Evolutionary conservation across 2,329 filamentous ascomycete genomes (phyloP), one percentile per base, ranked within the genome.

Genomic region (Ceratocystis harringtonii): DNA sequence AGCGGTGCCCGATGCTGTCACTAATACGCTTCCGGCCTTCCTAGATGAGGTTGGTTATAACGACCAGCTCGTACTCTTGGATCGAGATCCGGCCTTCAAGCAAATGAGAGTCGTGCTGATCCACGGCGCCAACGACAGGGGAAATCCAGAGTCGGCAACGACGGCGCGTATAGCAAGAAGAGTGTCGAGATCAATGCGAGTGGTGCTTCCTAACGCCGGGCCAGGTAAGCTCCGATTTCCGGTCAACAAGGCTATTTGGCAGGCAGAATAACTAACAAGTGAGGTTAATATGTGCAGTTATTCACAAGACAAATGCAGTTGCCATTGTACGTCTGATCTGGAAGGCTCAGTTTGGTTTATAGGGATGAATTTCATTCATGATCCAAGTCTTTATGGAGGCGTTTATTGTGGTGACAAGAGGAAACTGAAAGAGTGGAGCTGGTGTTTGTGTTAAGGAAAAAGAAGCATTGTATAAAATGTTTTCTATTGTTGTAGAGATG

Each of bases 181-280:
- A 22, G 22, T 65, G n/a, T 44, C 22, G 8, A 48, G 44, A 44
- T 22, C 63, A 45, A 44, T 60, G n/a, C 45, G n/a, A 1, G 50
- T 45, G 19, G 25, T 61, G 30, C 28, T 61, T 22, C 32, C 36
- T 7, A 28, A 48, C 36, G 28, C 50, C 8, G 63, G 63, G 1
- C 63, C 63, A 61, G 57, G 63, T 65, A 61, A 65, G 63, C 55
- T 17, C 28, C 17, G 10, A 50, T 32, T 8, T 3, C 6, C 28
- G 10, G 22, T 2, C 48, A 25, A 25, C 2, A 25, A 28, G 17
- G 55, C 17, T 32, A n/a, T 41, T 12, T 4, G n/a, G n/a, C 5
- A 10, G 8, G 28, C 3, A 15, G n/a, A 30, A 36, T 17, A 17
- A 12, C 25, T 58, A 32, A 58, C 55, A 32, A 8, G 19, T 36